A percentile compares a stretch with the other conserved stretches of the same genome.
phyloP scores from a whole-genome alignment of 768 basidiomycete species.

The Russula ochroleuca region DNA sequence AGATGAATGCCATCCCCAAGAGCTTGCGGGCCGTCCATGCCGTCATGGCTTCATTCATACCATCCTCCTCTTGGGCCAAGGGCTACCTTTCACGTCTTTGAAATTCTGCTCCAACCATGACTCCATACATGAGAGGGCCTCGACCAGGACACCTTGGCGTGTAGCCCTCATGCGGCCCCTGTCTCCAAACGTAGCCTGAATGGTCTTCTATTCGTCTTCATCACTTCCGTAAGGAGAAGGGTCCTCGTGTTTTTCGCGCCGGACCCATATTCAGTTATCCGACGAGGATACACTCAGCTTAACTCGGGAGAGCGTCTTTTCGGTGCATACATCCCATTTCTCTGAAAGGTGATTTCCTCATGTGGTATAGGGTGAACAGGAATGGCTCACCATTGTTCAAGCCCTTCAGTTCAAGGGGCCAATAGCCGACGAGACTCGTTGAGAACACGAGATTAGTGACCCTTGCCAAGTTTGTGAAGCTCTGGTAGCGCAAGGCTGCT shows the following conservation, averaged over 20 bases:
- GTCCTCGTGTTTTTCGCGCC: constrained; percentile 25
- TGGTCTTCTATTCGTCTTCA: constrained; percentile 3
- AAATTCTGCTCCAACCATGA: background rate
- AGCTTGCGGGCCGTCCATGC: constrained; percentile 1
- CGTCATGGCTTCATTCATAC: background rate
- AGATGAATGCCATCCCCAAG: constrained; percentile 49
- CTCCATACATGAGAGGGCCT: background rate
- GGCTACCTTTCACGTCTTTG: background rate
- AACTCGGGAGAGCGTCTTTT: background rate
- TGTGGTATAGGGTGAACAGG: constrained; percentile 15
- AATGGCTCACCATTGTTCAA: background rate
- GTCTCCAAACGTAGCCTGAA: constrained; percentile 1
- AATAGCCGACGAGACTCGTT: constrained; percentile 13
- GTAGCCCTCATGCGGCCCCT: background rate
- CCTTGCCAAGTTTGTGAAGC: background rate
- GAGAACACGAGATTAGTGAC: constrained; percentile 20
- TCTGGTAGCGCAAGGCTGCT: background rate
- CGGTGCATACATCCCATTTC: background rate
- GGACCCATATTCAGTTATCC: constrained; percentile 10
- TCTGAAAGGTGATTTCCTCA: constrained; percentile 9
- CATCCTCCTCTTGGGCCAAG: constrained; percentile 5
- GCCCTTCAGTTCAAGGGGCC: background rate
- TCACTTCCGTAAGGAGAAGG: constrained; percentile 11
- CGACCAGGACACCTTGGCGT: background rate
- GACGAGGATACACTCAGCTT: constrained; percentile 3